phyloP scores from a whole-genome alignment of 768 basidiomycete species.

The Fomitopsis serialis region DNA sequence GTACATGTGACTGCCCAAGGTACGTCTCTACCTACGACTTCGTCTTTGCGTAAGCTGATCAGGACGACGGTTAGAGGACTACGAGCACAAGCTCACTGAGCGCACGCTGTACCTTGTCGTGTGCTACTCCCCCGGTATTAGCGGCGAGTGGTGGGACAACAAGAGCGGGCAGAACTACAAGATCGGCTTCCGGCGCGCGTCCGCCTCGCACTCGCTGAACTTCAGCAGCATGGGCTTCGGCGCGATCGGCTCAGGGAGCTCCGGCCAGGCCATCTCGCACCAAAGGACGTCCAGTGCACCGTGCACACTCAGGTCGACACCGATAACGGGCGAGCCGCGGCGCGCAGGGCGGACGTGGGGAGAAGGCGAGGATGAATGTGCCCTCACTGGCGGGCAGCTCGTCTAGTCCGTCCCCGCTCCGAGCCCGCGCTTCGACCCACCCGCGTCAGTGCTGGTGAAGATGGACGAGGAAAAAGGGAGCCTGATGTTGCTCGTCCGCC shows the following conservation, averaged over 20 bases:
- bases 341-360: slow-evolving; percentile 8
- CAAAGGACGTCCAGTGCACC: slow-evolving; percentile 27
- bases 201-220: slow-evolving; percentile 8
- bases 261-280: slow-evolving; percentile 9
- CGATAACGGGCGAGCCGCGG: slow-evolving; percentile 13
- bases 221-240: slow-evolving; percentile 6
- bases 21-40: background rate
- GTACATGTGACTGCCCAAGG: slow-evolving; percentile 34
- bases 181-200: slow-evolving; percentile 49
- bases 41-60: background rate
- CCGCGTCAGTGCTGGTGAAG: background rate
- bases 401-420: background rate
- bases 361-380: background rate
- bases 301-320: slow-evolving; percentile 22
- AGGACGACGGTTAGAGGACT: slow-evolving; percentile 65
- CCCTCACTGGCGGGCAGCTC: background rate
- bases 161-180: slow-evolving; percentile 75
- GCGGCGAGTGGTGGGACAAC: slow-evolving; percentile 93
- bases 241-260: background rate
- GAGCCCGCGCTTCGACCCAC: background rate
- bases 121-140: slow-evolving; percentile 40
- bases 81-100: slow-evolving; percentile 41
- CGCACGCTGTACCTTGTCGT: slow-evolving; percentile 59
- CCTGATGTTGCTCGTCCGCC: slow-evolving; percentile 8
- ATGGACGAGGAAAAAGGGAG: background rate